Evolutionary conservation across 352 stramenopile genomes (phyloP), one percentile per base, ranked within the genome.

Genomic region (Thalassiosira pacifica): DNA sequence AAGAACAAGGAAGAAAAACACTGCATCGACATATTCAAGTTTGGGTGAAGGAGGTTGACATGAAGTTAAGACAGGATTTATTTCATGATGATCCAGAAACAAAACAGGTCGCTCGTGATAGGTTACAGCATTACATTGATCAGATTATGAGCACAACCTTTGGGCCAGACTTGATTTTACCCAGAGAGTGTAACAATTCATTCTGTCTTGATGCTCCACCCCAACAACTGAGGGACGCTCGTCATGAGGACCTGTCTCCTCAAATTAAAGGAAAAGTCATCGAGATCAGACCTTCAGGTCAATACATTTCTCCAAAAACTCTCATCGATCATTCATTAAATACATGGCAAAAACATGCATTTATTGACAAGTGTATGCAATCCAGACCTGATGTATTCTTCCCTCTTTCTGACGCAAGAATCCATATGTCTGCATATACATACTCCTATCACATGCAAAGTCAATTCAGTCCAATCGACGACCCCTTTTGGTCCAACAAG

Each of bases 1-100:
- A 83, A 37, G 76, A 83, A 42, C 76, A 83, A 63, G 76, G 64
- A 53, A 60, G 76, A 32, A 65, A 63, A 61, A 71, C 76, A 2
- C 76, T 83, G 19, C 76, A 83, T 78, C 13, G 29, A n/a, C 76
- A 83, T 70, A 69, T 40, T 40, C 27, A 68, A 6, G 55, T 83
- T 32, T 83, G 76, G 76, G 61, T 78, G 24, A 63, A 83, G 57
- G 59, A 78, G 9, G 57, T 83, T 3, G 32, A 42, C n/a, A n/a
- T 75, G 18, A 42, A 31, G 29, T 68, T 24, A 42, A 37, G 59
- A 26, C 45, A 40, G 29, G 32, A 27, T 68, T 29, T 82, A 18
- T 82, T 75, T 52, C 27, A 72, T 6, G 27, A 10, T 11, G 34
- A 42, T n/a, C n/a, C n/a, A n/a, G n/a, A n/a, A n/a, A n/a, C n/a